A percentile compares a stretch with the other conserved stretches of the same genome.
Evolutionary conservation across 2,329 filamentous ascomycete species (phyloP).

Genomic region (Amauroascus verrucosus): DNA sequence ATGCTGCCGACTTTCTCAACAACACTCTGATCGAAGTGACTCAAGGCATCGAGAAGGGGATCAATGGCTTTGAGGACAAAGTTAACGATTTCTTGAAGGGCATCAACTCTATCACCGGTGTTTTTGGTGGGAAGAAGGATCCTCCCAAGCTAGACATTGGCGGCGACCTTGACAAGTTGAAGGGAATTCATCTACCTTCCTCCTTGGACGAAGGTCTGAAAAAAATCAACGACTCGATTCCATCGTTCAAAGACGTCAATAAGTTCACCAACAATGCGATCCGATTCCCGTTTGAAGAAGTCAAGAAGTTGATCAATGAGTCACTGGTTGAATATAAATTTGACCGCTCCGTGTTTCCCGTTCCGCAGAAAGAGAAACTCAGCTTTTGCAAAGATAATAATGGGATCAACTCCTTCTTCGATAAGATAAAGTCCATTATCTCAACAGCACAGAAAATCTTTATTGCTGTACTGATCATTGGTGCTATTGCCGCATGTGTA

Average conservation of each 20-base stretch:
- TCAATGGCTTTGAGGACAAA: slow-evolving; percentile 44
- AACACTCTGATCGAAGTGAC: slow-evolving; percentile 40
- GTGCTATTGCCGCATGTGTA: slow-evolving; percentile 62
- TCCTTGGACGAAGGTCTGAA: slow-evolving; percentile 59
- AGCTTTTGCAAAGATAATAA: slow-evolving; percentile 83
- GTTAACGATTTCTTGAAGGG: slow-evolving; percentile 43
- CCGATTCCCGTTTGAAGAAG: slow-evolving; percentile 66
- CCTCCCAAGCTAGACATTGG: slow-evolving; percentile 55
- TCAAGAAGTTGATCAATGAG: slow-evolving; percentile 62
- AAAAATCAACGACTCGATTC: slow-evolving; percentile 66
- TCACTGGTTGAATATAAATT: slow-evolving; percentile 66
- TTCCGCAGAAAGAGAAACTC: slow-evolving; percentile 71
- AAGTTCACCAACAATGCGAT: slow-evolving; percentile 70
- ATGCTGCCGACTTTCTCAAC: slow-evolving; percentile 52
- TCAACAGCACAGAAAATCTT: slow-evolving; percentile 62
- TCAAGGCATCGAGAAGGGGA: slow-evolving; percentile 35
- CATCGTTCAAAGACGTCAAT: slow-evolving; percentile 71
- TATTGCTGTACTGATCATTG: slow-evolving; percentile 59
- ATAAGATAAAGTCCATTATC: slow-evolving; percentile 56
- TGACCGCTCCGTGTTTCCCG: slow-evolving; percentile 64
- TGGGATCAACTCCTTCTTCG: slow-evolving; percentile 74
- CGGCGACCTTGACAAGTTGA: slow-evolving; percentile 53
- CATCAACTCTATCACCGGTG: slow-evolving; percentile 48
- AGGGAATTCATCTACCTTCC: slow-evolving; percentile 58
- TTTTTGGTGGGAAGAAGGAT: slow-evolving; percentile 35